Base-by-base conservation (phyloP, 2,329 filamentous ascomycete genomes). In the Cercospora sp. region DNA sequence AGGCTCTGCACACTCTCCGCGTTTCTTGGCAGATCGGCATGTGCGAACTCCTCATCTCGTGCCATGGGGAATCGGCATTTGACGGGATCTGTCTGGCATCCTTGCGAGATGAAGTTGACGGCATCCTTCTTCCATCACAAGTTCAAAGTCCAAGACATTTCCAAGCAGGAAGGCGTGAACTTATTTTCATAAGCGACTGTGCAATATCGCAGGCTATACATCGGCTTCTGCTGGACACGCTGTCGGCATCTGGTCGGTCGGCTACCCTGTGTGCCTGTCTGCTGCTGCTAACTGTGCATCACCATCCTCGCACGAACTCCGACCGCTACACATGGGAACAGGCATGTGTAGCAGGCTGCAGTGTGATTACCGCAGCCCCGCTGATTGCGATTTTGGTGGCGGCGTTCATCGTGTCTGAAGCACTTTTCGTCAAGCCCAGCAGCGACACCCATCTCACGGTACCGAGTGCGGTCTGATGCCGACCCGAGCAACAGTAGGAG, bases 1-100 rank as follows among this genome's bases (percentile, higher is more conserved):
- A 30, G 8, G 28, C 30, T 30, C 30, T 58, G 9, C 55, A 33
- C 33, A 31, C 26, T 33, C 55, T 55, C 55, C 55, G 55, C 55
- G n/a, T 33, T 59, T 59, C 55, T 59, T 59, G 55, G 55, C 55
- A 59, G 31, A 59, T 33, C 31, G 31, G 55, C 55, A 33, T 23
- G 55, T 1, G 33, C 33, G 48, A 55, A 55, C 48, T 48, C 18
- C 42, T 18, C 18, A 4, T 12, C 20, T 26, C 48, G 48, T 53
- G 48, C 48, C 48, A 55, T 55, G 48, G 48, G 48, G 48, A 55
- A 28, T 36, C 55, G 55, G 55, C 55, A 3, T 59, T 23, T 59
- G 55, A 33, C 55, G 55, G 55, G 28, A 59, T 59, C 30, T 59
- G 55, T 13, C 7, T 59, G n/a, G 1, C 3, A 59, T 12, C 30